phyloP scores from a whole-genome alignment of 2,329 filamentous ascomycete species.

The Nemania sp. region DNA sequence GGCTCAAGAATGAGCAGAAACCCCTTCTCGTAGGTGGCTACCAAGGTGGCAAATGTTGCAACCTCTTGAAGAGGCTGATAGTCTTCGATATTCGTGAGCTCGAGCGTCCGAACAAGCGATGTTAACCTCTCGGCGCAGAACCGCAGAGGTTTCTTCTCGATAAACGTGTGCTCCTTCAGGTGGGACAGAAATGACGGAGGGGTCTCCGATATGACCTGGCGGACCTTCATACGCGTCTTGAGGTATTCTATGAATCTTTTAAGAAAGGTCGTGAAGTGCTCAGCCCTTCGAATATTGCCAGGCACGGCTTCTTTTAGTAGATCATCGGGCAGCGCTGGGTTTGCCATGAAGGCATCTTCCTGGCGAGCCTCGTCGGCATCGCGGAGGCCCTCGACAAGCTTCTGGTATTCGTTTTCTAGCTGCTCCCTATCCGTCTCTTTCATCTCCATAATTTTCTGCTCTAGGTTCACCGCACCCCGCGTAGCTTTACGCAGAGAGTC shows the following conservation, averaged over 20 bases:
- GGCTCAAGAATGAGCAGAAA: slow-evolving; percentile 97
- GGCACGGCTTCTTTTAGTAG: slow-evolving; percentile 93
- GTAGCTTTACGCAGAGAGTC: slow-evolving; percentile 91
- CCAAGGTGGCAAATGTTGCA: slow-evolving; percentile 93
- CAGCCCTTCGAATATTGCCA: slow-evolving; percentile 92
- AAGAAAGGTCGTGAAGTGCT: slow-evolving; percentile 93
- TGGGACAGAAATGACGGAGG: slow-evolving; percentile 92
- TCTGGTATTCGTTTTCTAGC: slow-evolving; percentile 91
- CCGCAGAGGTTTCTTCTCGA: slow-evolving; percentile 90
- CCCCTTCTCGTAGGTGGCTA: slow-evolving; percentile 95
- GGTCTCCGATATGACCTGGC: slow-evolving; percentile 96
- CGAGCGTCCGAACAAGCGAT: slow-evolving; percentile 90
- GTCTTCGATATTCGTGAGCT: slow-evolving; percentile 97
- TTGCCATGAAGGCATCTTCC: slow-evolving; percentile 96
- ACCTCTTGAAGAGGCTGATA: slow-evolving; percentile 97
- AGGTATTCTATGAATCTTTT: slow-evolving; percentile 98
- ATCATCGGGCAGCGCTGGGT: slow-evolving; percentile 92
- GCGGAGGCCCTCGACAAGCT: slow-evolving; percentile 87
- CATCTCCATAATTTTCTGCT: slow-evolving; percentile 91
- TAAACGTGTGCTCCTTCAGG: slow-evolving; percentile 93
- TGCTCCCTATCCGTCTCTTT: slow-evolving; percentile 94
- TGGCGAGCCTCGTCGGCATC: slow-evolving; percentile 87
- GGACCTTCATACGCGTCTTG: slow-evolving; percentile 97
- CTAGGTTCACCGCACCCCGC: slow-evolving; percentile 86
- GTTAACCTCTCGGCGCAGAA: slow-evolving; percentile 96